Conservation (phyloP, 108 stramenopile species). For the Chaetoceros tenuissimus region DNA sequence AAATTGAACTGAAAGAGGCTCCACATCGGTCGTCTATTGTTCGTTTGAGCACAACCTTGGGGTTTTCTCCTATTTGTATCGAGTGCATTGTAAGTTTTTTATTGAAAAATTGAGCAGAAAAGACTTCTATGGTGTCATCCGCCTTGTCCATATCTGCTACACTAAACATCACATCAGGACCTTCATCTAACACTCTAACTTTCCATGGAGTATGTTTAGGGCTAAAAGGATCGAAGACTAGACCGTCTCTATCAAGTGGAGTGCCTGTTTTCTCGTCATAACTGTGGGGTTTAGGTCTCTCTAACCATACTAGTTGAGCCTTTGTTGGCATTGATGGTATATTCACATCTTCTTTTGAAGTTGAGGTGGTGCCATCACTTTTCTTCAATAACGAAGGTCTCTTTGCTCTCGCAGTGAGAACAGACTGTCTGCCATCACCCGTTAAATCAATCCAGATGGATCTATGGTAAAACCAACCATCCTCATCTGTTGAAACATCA, state of each 20-base stretch:
- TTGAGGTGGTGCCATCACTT: background rate
- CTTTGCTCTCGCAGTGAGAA: constrained; percentile 85
- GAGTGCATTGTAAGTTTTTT: constrained; percentile 74
- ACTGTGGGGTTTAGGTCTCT: constrained; percentile 63
- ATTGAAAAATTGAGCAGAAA: constrained; percentile 88
- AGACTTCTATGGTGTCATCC: constrained; percentile 84
- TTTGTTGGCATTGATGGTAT: constrained; percentile 20
- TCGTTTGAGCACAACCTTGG: constrained; percentile 50
- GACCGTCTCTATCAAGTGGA: constrained; percentile 70
- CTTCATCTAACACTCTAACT: constrained; percentile 69
- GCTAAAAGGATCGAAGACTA: constrained; percentile 72
- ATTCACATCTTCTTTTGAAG: background rate
- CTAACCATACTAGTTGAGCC: constrained; percentile 80
- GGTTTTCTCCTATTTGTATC: constrained; percentile 47
- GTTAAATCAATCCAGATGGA: constrained; percentile 88
- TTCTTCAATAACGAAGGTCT: constrained; percentile 18
- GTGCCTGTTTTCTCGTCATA: constrained; percentile 55
- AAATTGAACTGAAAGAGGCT: constrained; percentile 78
- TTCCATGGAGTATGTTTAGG: constrained; percentile 75
- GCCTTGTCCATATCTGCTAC: constrained; percentile 83
- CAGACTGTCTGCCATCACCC: constrained; percentile 80
- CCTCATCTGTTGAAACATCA: constrained; percentile 25
- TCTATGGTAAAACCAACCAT: constrained; percentile 90
- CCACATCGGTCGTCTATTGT: constrained; percentile 81
- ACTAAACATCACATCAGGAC: constrained; percentile 95